A percentile compares a stretch with the other conserved stretches of the same genome.
phyloP scores from a whole-genome alignment of 495 filamentous ascomycete genomes.

The Xylaria venustula region DNA sequence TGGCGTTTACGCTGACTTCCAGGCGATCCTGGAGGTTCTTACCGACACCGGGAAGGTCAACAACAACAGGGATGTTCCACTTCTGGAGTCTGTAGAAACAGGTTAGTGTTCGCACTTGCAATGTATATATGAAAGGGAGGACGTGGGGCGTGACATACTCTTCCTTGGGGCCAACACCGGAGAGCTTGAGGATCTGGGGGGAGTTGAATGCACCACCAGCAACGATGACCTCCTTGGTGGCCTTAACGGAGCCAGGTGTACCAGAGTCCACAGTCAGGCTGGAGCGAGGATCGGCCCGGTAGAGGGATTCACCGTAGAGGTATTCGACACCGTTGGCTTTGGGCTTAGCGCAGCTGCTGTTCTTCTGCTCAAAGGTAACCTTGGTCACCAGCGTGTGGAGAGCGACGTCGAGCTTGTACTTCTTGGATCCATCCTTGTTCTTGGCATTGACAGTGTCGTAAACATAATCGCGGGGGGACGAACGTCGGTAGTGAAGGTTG shows the following conservation, averaged over 20 bases:
- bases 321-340: constrained; percentile 63
- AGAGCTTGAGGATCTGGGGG: constrained; percentile 63
- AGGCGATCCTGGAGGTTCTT: constrained; percentile 67
- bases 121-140: not conserved
- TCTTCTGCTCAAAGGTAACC: constrained; percentile 49
- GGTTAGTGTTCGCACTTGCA: not conserved
- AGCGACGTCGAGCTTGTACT: constrained; percentile 57
- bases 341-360: constrained; percentile 30
- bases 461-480: constrained; percentile 54
- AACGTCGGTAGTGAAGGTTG: constrained; percentile 40
- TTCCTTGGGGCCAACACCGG: constrained; percentile 54
- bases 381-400: constrained; percentile 62
- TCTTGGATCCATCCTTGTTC: constrained; percentile 51
- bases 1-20: constrained; percentile 50
- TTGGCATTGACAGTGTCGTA: constrained; percentile 48
- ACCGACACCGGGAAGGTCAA: constrained; percentile 60
- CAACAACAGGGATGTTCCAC: constrained; percentile 48
- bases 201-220: constrained; percentile 60
- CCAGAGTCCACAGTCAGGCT: constrained; percentile 31
- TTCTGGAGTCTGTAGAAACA: not conserved
- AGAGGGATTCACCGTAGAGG: constrained; percentile 58
- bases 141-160: constrained; percentile 38
- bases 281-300: constrained; percentile 53
- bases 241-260: constrained; percentile 42
- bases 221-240: constrained; percentile 62